Base-by-base conservation (phyloP, 192 early-diverging fungal species). In the Haplosporangium gracile region DNA sequence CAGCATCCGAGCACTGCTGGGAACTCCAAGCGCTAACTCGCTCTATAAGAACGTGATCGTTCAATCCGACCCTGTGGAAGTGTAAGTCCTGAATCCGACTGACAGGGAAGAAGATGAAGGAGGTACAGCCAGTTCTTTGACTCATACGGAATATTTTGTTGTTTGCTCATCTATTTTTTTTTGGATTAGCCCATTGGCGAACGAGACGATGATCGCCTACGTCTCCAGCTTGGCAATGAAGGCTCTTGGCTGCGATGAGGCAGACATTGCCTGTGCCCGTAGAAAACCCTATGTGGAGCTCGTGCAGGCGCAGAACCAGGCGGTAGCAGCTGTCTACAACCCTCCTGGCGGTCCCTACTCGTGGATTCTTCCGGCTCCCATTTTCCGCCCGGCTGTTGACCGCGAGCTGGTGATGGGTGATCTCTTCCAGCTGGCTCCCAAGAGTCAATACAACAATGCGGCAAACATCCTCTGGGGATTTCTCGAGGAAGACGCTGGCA, bases 31-130 rank as follows among this genome's bases (percentile, higher is more conserved):
- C n/a, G 68, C 76, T 15, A 9, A 39, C 9, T 16, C 26, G 0
- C 49, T 78, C 0, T 78, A 70, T 22, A 29, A 40, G 8, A 45
- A 55, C 13, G 76, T 70, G 29, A 69, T 78, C 47, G 34, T 36
- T 1, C 65, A 70, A 38, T 78, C 76, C 2, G 76, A 78, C 22
- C 32, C 34, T 32, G 16, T 78, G 13, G 68, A 36, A 32, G 8
- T 75, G 73, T 74, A 74, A 74, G 72, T 69, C 16, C 39, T 73
- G n/a, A 69, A 40, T 24, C 22, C 24, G 22, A 40, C 40, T 36
- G 2, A 53, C 13, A 4, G 51, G 42, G 42, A 43, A 43, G 20
- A 53, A 53, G 0, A 53, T 51, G 51, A 15, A 57, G 53, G 24
- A 57, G 24, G 24, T 24, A 57, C 53, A n/a, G 6, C 70, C 32